Evolutionary conservation across 768 basidiomycete genomes (phyloP), one percentile per base, ranked within the genome.

Genomic region (Gymnopilus dilepis): DNA sequence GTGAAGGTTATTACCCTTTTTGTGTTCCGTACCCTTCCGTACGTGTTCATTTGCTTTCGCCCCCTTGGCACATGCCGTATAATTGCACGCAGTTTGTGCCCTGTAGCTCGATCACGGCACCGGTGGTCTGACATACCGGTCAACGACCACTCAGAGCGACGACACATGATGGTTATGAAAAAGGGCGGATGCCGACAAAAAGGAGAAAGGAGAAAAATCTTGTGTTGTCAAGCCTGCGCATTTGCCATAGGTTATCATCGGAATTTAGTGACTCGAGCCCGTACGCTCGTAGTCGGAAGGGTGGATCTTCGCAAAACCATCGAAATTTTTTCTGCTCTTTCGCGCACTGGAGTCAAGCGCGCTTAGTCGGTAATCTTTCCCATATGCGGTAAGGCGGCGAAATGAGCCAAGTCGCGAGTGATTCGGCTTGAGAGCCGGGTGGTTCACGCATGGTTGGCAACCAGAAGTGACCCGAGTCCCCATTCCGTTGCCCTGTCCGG

Each of bases 151-250:
- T 19, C 34, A 37, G 34, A 31, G 47, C 22, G 26, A 47, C 43
- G 26, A 24, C 47, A 50, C 47, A 50, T 50, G 47, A 50, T 31
- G 28, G 17, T 50, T 50, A 50, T 50, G 47, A 50, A 50, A 31
- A 50, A 50, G n/a, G 30, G 17, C 26, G 30, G 26, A 17, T 50
- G 47, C 28, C 47, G 24, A 50, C 47, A 31, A 28, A 50, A 50
- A 50, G 45, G 47, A 50, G 47, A 48, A 26, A 30, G 19, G 34
- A 1, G 28, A 9, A 31, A 19, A 8, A 31, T 50, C 8, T 7
- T 28, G 7, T 50, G 47, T 30, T n/a, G 28, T 31, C 47, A n/a
- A 50, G 47, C 47, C 12, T 7, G 28, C 28, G 28, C 45, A 50
- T 50, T n/a, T 7, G 28, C 15, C 3, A 50, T n/a, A 50, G 2